Base-by-base conservation (phyloP, 75 land plant genomes). In the Pinus taeda region DNA sequence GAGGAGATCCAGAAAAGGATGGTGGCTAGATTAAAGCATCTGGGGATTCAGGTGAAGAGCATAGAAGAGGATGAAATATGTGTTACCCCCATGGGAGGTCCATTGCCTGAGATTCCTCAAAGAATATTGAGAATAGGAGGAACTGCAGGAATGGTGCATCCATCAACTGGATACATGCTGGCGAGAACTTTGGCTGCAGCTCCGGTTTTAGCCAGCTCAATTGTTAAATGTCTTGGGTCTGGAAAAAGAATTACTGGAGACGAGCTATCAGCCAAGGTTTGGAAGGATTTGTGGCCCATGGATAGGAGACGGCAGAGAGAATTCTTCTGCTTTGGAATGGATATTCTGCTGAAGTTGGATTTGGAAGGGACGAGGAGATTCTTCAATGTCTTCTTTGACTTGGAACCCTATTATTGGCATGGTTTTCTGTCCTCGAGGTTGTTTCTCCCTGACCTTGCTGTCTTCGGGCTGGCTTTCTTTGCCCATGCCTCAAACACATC, bases 251-350 rank as follows among this genome's bases (percentile, higher is more conserved):
- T 74, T 81, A 24, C 33, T 2, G 88, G 86, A 15, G 75, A 85
- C 58, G 90, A 81, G 13, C 69, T 94, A 33, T 85, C 99, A 18
- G 83, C 90, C 1, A 85, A 81, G 72, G 99, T 97, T 24, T 97
- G 99, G 99, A 92, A 81, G 79, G 95, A 92, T 77, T 73, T 97
- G 58, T 97, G 99, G 99, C 98, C 99, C 0, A 86, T 91, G 45
- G 90, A 95, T 53, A 90, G 93, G 83, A 86, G 91, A 73, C 77
- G 93, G 42, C 98, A 97, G 76, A 87, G 99, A 71, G 99, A 92
- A 56, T 97, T 97, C 78, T 97, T 95, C 84, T 97, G 99, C 80
- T 97, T 97, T 74, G 99, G 99, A 15, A 97, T 97, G 99, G 99
- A 97, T 81, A 84, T 95, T 20, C 85, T 97, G 58, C 90, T 97